These are phyloP conservation scores for Hymenotorrendiella dingleyae DNA, from an alignment of 2,329 filamentous ascomycete genomes.

Conservation along the genomic window DNA sequence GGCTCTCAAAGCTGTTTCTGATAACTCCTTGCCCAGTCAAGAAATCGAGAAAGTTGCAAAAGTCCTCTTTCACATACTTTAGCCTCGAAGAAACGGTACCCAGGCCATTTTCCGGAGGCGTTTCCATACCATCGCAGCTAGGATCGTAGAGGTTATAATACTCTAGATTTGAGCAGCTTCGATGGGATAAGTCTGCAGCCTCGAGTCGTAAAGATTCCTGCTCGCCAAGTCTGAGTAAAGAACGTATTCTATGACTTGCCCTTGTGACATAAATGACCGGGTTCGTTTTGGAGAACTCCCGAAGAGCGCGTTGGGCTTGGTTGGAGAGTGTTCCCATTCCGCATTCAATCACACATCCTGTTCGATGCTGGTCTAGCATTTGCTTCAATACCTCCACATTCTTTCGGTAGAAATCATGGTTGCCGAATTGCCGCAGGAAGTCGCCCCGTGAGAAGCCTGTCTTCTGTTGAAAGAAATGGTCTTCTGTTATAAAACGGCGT, in stretches of 20 bases:
- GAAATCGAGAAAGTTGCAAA: constrained; percentile 52
- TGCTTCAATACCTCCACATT: constrained; percentile 57
- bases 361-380: constrained; percentile 52
- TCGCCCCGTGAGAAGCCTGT: constrained; percentile 55
- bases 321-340: constrained; percentile 49
- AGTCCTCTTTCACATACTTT: constrained; percentile 52
- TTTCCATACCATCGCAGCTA: constrained; percentile 32
- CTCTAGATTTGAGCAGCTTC: constrained; percentile 57
- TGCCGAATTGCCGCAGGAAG: constrained; percentile 59
- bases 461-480: constrained; percentile 59
- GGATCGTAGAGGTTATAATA: constrained; percentile 51
- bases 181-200: constrained; percentile 39
- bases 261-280: constrained; percentile 67
- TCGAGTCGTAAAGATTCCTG: constrained; percentile 37
- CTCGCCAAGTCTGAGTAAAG: constrained; percentile 37
- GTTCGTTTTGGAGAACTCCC: constrained; percentile 56
- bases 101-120: constrained; percentile 37
- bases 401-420: constrained; percentile 54
- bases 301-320: constrained; percentile 45
- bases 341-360: constrained; percentile 64
- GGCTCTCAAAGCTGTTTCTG: constrained; percentile 49
- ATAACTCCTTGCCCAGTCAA: constrained; percentile 48
- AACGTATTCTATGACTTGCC: constrained; percentile 57
- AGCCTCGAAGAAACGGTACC: constrained; percentile 42
- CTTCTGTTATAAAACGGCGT: constrained; percentile 62